phyloP scores from a whole-genome alignment of 1,139 yeast genomes.

The Nadsonia commutata region DNA sequence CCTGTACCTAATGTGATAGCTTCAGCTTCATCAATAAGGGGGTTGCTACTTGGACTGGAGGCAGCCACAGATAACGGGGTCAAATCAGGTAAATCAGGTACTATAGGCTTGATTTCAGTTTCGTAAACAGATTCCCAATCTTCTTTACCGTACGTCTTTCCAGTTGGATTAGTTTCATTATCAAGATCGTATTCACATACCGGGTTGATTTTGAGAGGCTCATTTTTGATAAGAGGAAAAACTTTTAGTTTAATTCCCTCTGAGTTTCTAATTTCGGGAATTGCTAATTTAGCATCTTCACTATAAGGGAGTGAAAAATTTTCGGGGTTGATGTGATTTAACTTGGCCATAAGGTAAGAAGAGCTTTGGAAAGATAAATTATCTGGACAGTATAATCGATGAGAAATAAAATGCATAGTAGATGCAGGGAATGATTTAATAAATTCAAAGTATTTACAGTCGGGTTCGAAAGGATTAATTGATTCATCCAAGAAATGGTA shows the following conservation, averaged over 20 bases:
- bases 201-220: slow-evolving; percentile 1
- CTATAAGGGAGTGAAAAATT: neutral
- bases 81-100: neutral
- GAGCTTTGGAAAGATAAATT: neutral
- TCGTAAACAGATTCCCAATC: slow-evolving; percentile 6
- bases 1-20: slow-evolving; percentile 84
- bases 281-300: neutral
- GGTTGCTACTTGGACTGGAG: slow-evolving; percentile 3
- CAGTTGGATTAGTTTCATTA: slow-evolving; percentile 1
- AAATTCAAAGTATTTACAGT: slow-evolving; percentile 29
- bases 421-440: slow-evolving; percentile 33
- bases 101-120: neutral
- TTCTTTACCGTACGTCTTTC: slow-evolving; percentile 8
- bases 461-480: slow-evolving; percentile 32
- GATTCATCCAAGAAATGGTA: slow-evolving; percentile 65
- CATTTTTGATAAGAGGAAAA: neutral
- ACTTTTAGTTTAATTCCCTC: neutral
- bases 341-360: neutral
- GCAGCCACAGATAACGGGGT: neutral
- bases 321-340: neutral
- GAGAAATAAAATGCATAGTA: slow-evolving; percentile 55
- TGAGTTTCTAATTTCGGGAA: neutral
- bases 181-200: slow-evolving; percentile 4
- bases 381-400: slow-evolving; percentile 29
- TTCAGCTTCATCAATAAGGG: slow-evolving; percentile 29